phyloP scores from a whole-genome alignment of 2,329 filamentous ascomycete genomes.

The Penicillium expansum region DNA sequence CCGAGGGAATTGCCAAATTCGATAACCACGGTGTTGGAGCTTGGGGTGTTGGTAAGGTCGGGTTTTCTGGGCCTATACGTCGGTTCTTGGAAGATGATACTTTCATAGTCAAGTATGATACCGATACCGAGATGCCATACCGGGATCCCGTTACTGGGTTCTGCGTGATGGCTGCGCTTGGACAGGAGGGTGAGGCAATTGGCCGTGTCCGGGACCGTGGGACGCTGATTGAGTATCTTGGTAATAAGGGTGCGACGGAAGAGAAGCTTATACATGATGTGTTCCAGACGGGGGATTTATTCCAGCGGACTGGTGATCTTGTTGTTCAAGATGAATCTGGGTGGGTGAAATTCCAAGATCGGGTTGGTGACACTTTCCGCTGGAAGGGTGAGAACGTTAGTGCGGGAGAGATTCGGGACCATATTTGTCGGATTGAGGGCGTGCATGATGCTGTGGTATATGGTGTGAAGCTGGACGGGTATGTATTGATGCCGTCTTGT shows the following conservation, averaged over 20 bases:
- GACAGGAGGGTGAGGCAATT: constrained; percentile 48
- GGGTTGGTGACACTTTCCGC: constrained; percentile 40
- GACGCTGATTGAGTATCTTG: constrained; percentile 44
- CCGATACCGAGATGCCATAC: constrained; percentile 42
- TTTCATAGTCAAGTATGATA: constrained; percentile 45
- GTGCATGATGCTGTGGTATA: constrained; percentile 48
- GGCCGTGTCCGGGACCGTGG: constrained; percentile 42
- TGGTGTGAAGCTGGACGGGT: constrained; percentile 44
- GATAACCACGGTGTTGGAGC: constrained; percentile 45
- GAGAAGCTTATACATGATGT: constrained; percentile 46
- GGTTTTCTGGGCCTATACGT: constrained; percentile 43
- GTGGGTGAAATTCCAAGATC: constrained; percentile 48
- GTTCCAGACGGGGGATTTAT: constrained; percentile 47
- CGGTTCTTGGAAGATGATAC: constrained; percentile 43
- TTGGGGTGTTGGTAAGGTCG: constrained; percentile 46
- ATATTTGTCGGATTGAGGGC: constrained; percentile 41
- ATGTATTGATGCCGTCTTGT: constrained; percentile 11
- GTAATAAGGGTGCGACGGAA: constrained; percentile 44
- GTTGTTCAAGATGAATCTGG: constrained; percentile 42
- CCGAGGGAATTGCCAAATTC: constrained; percentile 47
- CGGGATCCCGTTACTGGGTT: constrained; percentile 47
- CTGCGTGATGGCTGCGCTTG: constrained; percentile 37
- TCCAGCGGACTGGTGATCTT: constrained; percentile 48
- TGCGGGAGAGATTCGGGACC: constrained; percentile 47
- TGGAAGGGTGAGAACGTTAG: constrained; percentile 49